Conservation (phyloP, 176 grass and related monocot species). For the Oropetium thomaeum region DNA sequence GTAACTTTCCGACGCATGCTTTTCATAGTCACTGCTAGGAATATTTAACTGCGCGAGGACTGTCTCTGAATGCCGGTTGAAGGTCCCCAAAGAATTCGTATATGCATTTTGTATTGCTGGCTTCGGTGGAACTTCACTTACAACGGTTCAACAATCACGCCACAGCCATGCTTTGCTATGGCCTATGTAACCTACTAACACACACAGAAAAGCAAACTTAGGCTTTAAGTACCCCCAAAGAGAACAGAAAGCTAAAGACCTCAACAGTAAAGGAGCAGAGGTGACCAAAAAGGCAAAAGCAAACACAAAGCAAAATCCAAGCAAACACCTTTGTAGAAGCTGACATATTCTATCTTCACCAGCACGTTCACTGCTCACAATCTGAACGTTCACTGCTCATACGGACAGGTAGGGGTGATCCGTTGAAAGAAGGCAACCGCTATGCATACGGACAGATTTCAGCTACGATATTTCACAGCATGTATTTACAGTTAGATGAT, state of each 20-base stretch:
- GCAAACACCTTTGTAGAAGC: conserved; percentile 21
- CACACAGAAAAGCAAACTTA: neutral
- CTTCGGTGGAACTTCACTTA: neutral
- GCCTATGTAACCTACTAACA: neutral
- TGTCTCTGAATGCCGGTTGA: no score
- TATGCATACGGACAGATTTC: neutral
- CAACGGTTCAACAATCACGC: neutral
- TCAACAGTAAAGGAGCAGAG: conserved; percentile 6
- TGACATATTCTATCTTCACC: conserved; percentile 25
- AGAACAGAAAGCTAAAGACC: conserved; percentile 20
- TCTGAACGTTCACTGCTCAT: conserved; percentile 34
- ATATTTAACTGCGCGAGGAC: no score
- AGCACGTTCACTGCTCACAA: conserved; percentile 34
- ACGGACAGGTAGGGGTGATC: no score
- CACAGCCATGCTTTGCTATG: neutral
- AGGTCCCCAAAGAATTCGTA: neutral
- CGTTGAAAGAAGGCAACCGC: neutral
- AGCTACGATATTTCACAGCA: neutral
- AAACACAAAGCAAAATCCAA: conserved; percentile 34
- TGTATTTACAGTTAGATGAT: conserved; percentile 22
- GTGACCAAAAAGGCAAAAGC: conserved; percentile 35
- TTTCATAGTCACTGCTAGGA: no score
- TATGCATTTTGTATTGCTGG: neutral
- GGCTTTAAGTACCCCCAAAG: neutral
- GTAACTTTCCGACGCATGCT: no score